Evolutionary conservation across 345 rosid genomes (phyloP).

Genomic region (Turritis glabra): DNA sequence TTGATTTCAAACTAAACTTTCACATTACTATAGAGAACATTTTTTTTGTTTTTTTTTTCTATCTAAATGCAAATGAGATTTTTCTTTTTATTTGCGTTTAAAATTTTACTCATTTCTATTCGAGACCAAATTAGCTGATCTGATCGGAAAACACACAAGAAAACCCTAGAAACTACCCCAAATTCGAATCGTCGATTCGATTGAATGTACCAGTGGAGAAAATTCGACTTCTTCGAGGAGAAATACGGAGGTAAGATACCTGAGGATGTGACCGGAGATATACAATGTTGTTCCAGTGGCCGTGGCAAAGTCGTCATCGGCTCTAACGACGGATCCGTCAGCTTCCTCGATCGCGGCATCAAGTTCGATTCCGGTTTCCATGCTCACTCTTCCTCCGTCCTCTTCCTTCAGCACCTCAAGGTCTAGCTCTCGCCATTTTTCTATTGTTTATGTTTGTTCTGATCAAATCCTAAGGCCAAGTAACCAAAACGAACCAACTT

Average conservation of each 20-base stretch:
- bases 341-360: conserved; percentile 93
- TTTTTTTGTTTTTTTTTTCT: too few relatives aligned
- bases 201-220: conserved; percentile 90
- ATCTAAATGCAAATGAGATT: too few relatives aligned
- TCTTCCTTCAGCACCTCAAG: conserved; percentile 96
- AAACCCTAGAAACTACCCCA: conserved; percentile 14
- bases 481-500: too few relatives aligned
- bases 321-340: conserved; percentile 78
- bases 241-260: conserved; percentile 90
- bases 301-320: conserved; percentile 93
- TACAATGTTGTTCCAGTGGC: conserved; percentile 91
- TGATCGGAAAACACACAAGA: not conserved
- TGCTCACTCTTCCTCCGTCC: conserved; percentile 80
- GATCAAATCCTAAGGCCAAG: too few relatives aligned
- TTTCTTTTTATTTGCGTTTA: too few relatives aligned
- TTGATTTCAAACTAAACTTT: too few relatives aligned
- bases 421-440: conserved; percentile 38
- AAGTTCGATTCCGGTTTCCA: conserved; percentile 84
- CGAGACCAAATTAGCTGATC: not conserved
- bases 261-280: conserved; percentile 71
- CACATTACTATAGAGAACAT: too few relatives aligned
- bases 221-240: conserved; percentile 99
- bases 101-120: too few relatives aligned
- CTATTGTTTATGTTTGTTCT: too few relatives aligned
- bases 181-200: not conserved